Percentiles rank a stretch among this genome's conserved stretches.
Evolutionary conservation across 768 basidiomycete genomes (phyloP).

Genomic region (Udeniomyces megalosporus): DNA sequence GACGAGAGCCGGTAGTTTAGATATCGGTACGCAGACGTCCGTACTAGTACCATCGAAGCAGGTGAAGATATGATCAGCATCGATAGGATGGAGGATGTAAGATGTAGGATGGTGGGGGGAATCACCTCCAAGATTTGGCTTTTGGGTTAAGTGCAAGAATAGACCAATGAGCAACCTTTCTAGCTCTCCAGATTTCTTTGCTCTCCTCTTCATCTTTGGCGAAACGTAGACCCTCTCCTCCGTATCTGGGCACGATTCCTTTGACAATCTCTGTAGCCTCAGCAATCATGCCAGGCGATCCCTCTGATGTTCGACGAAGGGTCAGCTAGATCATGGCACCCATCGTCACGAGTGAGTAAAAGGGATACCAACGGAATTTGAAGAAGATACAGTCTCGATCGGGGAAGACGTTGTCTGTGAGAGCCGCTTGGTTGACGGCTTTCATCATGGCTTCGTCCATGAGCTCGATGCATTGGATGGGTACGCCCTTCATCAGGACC

Average conservation of each 20-base stretch:
- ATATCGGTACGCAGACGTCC: constrained; percentile 31
- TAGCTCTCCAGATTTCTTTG: constrained; percentile 13
- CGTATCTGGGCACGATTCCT: constrained; percentile 10
- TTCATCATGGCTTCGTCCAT: constrained; percentile 17
- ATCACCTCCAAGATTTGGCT: not conserved
- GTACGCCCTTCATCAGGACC: no score
- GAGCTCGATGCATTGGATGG: no score
- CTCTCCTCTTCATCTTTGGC: constrained; percentile 1
- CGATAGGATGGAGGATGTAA: no score
- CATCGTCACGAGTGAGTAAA: no score
- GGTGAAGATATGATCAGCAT: not conserved
- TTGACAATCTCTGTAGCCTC: constrained; percentile 5
- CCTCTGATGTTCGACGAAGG: no score
- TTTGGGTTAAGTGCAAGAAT: constrained; percentile 5
- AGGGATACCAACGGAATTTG: no score
- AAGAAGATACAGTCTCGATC: constrained; percentile 71
- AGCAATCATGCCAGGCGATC: constrained; percentile 2
- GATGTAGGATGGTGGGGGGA: not conserved
- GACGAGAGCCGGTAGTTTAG: constrained; percentile 29
- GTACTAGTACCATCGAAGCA: not conserved
- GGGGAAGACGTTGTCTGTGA: constrained; percentile 36
- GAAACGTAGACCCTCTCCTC: constrained; percentile 4
- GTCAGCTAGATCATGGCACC: no score
- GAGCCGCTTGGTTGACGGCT: constrained; percentile 16
- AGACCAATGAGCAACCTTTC: constrained; percentile 12